phyloP scores from a whole-genome alignment of 2,329 filamentous ascomycete species.

The Lasiodiplodia theobromae region DNA sequence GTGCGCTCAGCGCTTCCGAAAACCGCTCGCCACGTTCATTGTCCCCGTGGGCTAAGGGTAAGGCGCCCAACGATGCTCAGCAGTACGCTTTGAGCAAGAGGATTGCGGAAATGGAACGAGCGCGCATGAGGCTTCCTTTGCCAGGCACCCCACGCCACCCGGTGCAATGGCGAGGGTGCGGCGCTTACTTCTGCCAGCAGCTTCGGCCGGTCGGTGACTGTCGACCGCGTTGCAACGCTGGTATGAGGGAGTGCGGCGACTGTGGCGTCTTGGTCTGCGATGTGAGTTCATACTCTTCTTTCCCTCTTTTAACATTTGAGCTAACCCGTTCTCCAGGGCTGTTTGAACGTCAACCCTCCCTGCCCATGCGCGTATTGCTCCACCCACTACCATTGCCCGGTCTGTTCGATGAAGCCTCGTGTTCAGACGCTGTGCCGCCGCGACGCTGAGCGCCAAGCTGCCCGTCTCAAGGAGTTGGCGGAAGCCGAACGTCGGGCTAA shows the following conservation, averaged over 20 bases:
- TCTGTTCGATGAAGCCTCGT: slow-evolving; percentile 43
- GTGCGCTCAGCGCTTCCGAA: slow-evolving; percentile 47
- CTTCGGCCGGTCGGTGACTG: slow-evolving; percentile 48
- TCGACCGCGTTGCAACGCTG: slow-evolving; percentile 45
- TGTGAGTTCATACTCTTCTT: slow-evolving; percentile 40
- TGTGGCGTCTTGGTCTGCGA: slow-evolving; percentile 51
- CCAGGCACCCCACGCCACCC: slow-evolving; percentile 50
- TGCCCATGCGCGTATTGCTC: slow-evolving; percentile 51
- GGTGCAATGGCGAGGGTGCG: slow-evolving; percentile 53
- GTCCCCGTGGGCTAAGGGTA: slow-evolving; percentile 38
- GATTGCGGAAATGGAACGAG: slow-evolving; percentile 21
- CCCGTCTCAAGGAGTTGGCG: slow-evolving; percentile 13
- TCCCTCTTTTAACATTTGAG: not conserved
- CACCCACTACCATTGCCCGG: slow-evolving; percentile 49
- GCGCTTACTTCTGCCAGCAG: slow-evolving; percentile 51
- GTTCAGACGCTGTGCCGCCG: slow-evolving; percentile 43
- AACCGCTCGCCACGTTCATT: slow-evolving; percentile 43
- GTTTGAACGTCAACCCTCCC: slow-evolving; percentile 38
- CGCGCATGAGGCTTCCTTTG: slow-evolving; percentile 38
- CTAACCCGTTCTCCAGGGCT: slow-evolving; percentile 37
- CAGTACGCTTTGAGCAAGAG: slow-evolving; percentile 20
- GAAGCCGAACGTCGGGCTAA: slow-evolving; percentile 12
- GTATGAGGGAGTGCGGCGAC: slow-evolving; percentile 48
- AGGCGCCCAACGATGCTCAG: slow-evolving; percentile 35
- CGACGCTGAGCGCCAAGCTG: slow-evolving; percentile 24